These are phyloP conservation scores for Penicillium crystallinum DNA, from an alignment of 495 filamentous ascomycete genomes.

Conservation along the genomic window DNA sequence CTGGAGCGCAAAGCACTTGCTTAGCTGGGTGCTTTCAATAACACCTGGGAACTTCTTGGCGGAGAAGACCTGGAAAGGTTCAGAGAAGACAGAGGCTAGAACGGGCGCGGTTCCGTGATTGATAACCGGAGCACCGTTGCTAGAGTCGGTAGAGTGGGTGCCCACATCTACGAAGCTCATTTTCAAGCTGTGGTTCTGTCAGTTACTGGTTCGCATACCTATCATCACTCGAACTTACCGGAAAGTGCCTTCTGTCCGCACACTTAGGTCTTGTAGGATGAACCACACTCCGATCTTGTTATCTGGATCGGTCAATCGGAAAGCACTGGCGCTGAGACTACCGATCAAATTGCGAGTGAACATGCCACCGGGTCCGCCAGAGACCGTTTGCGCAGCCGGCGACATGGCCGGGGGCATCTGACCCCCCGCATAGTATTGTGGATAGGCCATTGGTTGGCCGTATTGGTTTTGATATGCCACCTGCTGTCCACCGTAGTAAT, in stretches of 20 bases:
- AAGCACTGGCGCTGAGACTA: constrained; percentile 84
- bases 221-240: constrained; percentile 51
- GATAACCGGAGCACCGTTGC: constrained; percentile 45
- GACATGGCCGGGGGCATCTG: constrained; percentile 36
- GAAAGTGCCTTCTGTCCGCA: constrained; percentile 87
- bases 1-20: constrained; percentile 89
- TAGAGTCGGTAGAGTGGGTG: constrained; percentile 26
- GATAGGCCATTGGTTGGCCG: constrained; percentile 38
- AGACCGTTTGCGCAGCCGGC: constrained; percentile 35
- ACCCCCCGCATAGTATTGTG: constrained; percentile 32
- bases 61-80: constrained; percentile 88
- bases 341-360: constrained; percentile 96
- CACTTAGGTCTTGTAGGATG: constrained; percentile 90
- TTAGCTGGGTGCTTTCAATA: constrained; percentile 87
- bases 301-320: constrained; percentile 73
- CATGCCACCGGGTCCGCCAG: constrained; percentile 68
- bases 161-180: constrained; percentile 87
- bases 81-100: constrained; percentile 81
- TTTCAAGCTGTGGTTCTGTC: constrained; percentile 46
- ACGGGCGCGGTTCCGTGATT: constrained; percentile 80
- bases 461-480: constrained; percentile 42
- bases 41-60: constrained; percentile 99
- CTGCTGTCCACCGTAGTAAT: constrained; percentile 38
- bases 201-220: neutral
- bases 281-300: constrained; percentile 95